phyloP scores from a whole-genome alignment of 306 rosid genomes.

The Pyrus pyrifolia region DNA sequence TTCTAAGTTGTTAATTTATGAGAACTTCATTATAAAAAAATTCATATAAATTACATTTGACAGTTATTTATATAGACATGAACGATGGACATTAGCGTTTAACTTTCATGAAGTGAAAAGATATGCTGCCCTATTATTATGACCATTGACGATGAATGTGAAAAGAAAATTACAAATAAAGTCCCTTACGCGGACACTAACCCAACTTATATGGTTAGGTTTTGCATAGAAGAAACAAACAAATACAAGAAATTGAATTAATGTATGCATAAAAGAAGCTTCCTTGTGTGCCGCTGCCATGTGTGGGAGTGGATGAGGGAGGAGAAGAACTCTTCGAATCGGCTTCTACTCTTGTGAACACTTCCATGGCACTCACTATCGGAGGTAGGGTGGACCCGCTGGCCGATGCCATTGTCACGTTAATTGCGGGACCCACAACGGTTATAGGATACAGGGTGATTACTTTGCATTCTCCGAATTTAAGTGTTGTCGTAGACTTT shows the following conservation, averaged over 20 bases:
- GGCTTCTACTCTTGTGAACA: background rate
- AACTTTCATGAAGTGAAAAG: background rate
- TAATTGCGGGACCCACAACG: background rate
- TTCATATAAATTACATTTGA: background rate
- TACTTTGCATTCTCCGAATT: background rate
- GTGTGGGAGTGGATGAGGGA: background rate
- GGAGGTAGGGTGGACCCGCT: background rate
- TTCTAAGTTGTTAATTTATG: too few relatives aligned
- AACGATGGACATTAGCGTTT: background rate
- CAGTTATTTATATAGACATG: background rate
- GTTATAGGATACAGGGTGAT: background rate
- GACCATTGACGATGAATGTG: background rate
- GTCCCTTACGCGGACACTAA: background rate
- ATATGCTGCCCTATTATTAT: background rate
- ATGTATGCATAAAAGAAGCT: background rate
- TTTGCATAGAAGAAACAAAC: background rate
- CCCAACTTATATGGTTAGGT: background rate
- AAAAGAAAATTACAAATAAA: background rate
- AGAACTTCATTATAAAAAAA: background rate
- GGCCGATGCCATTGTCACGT: background rate
- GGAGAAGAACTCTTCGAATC: background rate
- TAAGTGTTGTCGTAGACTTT: background rate
- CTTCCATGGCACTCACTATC: slow-evolving; percentile 5
- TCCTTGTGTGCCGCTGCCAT: background rate
- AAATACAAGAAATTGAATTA: background rate